Base-by-base conservation (phyloP, 2,329 filamentous ascomycete genomes). In the Penicillium paneum region DNA sequence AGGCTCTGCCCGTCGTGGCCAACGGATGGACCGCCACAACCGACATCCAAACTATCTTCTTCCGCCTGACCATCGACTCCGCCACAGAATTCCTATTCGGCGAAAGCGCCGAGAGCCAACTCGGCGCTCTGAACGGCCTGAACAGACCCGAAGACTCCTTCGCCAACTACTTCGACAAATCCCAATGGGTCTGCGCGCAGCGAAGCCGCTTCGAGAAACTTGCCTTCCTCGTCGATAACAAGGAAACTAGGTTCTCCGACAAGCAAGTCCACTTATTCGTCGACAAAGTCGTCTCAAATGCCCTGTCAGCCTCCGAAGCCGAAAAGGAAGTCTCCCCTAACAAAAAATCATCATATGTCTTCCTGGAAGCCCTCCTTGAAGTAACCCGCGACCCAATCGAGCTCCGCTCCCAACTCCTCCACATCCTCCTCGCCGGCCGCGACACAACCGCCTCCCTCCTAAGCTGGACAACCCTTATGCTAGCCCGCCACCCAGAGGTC, bases 51-150 rank as follows among this genome's bases (percentile, higher is more conserved):
- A 84, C 91, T 57, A 78, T 96, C 51, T 88, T 96, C 74, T 95
- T 91, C 77, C 81, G 89, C n/a, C 88, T 87, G 67, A 92, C 91
- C 0, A 80, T 97, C 28, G 92, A 96, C 72, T 86, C 89, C 8
- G 85, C 90, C 2, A 96, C 91, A 0, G 89, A 95, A 64, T 96
- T 96, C 69, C 76, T 97, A 28, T 82, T 96, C 2, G 92, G 92
- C 3, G 79, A 85, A 57, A 88, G 88, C 58, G 87, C 92, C 19
- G 83, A 82, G 43, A 85, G 81, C 61, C 74, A 76, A 48, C 52
- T 71, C 12, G 67, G 65, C 32, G 70, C 69, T 2, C 49, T 73
- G 4, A 62, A 76, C 29, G 67, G 67, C 29, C 82, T 83, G 0
- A 43, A 54, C n/a, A 47, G 82, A 82, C 2, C 78, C 80, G 52